Percentiles rank a stretch among this genome's conserved stretches.
Conservation (phyloP, 495 filamentous ascomycete species). For the Darksidea phi region DNA sequence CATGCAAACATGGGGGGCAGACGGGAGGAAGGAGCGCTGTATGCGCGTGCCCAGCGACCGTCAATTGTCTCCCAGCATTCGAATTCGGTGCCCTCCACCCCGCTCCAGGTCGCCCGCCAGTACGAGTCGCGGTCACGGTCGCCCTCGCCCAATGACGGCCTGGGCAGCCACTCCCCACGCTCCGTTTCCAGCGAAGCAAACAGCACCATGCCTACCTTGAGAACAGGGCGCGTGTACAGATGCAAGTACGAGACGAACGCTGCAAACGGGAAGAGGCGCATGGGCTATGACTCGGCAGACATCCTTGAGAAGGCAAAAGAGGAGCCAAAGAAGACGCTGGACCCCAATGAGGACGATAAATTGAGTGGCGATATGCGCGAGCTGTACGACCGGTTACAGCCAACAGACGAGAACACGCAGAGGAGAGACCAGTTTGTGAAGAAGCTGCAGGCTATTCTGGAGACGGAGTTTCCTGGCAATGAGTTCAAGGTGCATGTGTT, state of each 20-base stretch:
- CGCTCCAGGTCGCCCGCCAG: constrained; percentile 81
- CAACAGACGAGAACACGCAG: constrained; percentile 72
- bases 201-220: constrained; percentile 64
- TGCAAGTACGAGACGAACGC: constrained; percentile 84
- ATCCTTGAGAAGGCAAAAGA: constrained; percentile 65
- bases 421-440: constrained; percentile 71
- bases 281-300: constrained; percentile 84
- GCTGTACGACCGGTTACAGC: constrained; percentile 80
- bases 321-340: constrained; percentile 63
- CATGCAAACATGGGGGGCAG: constrained; percentile 22
- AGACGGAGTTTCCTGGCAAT: constrained; percentile 85
- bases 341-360: constrained; percentile 72
- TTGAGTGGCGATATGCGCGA: constrained; percentile 78
- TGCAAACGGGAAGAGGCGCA: constrained; percentile 70
- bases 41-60: constrained; percentile 32
- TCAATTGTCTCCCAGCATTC: constrained; percentile 62
- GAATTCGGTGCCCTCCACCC: constrained; percentile 90
- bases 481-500: constrained; percentile 90
- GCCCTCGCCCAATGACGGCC: constrained; percentile 72
- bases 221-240: constrained; percentile 52
- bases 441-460: constrained; percentile 84
- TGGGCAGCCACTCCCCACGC: constrained; percentile 76
- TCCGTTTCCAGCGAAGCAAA: constrained; percentile 89
- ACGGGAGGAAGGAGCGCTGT: constrained; percentile 12
- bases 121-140: constrained; percentile 81